Base-by-base conservation (phyloP, 345 rosid genomes). In the Rubroshorea leprosula region DNA sequence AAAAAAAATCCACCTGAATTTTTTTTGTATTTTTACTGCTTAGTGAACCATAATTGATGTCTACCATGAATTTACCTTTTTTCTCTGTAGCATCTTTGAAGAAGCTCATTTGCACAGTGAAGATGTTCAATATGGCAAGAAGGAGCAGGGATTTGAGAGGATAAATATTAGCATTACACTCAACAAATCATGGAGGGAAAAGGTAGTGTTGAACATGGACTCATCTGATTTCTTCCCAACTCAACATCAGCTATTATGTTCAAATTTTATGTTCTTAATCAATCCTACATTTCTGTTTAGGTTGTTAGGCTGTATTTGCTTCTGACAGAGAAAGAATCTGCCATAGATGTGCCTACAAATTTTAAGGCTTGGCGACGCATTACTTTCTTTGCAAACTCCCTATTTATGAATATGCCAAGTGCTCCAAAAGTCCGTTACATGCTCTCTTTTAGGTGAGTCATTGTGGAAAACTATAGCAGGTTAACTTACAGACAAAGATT, bases 291-390 rank as follows among this genome's bases (percentile, higher is more conserved):
- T 55, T 35, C 39, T 45, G 16, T 60, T 53, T 59, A 93, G 99
- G 83, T 87, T 68, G 80, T 70, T 48, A 73, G 97, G 79, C 89
- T 93, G 47, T 58, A 67, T 69, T 73, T 93, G 62, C 99, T 93
- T 66, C 64, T 90, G 71, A 87, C 97, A 20, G 81, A 86, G 49
- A 90, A 87, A 87, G 99, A 93, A 77, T 90, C 99, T 51, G 97
- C 99, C 17, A 93, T 90, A 55, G 85, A 93, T 46, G 85, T 90
- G 57, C 99, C 99, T 49, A 82, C 80, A 49, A 93, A 81, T 74
- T 80, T 93, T 83, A 97, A 93, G 31, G 99, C 96, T 71, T 92
- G 99, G 26, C 96, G 97, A 46, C 86, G 99, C 43, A 85, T 93
- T 73, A 93, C 97, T 60, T 93, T 93, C 80, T 93, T 93, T 76